Evolutionary conservation across 345 rosid genomes (phyloP), one percentile per base, ranked within the genome.

Genomic region (Carallia pectinifolia): DNA sequence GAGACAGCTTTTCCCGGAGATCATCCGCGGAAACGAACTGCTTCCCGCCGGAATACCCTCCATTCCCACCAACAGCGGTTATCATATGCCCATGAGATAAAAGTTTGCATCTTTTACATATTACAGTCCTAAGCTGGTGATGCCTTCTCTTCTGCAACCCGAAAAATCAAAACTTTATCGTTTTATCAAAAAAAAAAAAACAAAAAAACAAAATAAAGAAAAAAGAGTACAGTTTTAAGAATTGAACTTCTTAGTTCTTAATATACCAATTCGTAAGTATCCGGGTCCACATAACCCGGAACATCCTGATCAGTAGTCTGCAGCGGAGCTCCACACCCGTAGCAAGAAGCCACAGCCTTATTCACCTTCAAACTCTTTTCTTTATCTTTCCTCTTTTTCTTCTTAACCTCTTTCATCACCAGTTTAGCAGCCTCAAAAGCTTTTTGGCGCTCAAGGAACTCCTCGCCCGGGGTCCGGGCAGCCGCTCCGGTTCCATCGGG

Each of bases 311-410:
- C 95, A 70, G 72, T 71, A 1, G 92, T 91, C 75, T 94, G 97
- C 85, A 94, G 82, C 44, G 97, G 96, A 79, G 98, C 96, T 75
- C 98, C 98, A 40, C 98, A 91, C 0, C 98, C 98, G 39, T 94
- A 94, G 61, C 98, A 94, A 75, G 81, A 75, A 9, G 88, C 82
- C 27, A 81, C 75, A 0, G 78, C 83, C 2, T 85, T 74, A 18
- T 79, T 82, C 31, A 76, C 73, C 66, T 82, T 89, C 71, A 81
- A 63, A 17, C 75, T 64, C 77, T 61, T 73, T 37, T 70, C 86
- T 15, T 71, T 82, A 65, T 79, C 77, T 66, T 67, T 82, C 72
- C 73, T 80, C 77, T 73, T 79, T 62, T 78, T 81, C 81, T 76
- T 85, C 81, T 83, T 87, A 33, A 74, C 72, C 77, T 83, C 87